phyloP scores from a whole-genome alignment of 441 rosid genomes.

The Corymbia calophylla region DNA sequence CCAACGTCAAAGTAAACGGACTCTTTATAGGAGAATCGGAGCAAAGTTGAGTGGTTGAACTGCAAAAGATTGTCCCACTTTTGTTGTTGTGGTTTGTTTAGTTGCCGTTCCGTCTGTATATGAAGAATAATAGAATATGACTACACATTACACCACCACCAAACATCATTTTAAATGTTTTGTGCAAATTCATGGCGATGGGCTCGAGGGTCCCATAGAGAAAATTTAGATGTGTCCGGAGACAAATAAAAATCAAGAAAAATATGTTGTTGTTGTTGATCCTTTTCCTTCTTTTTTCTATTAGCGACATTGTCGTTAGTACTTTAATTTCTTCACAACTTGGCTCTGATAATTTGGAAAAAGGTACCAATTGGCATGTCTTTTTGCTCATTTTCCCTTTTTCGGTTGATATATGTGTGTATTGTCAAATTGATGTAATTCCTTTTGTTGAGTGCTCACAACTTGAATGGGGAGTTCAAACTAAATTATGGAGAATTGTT shows the following conservation, averaged over 20 bases:
- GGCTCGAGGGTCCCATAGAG: neutral
- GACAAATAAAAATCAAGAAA: neutral
- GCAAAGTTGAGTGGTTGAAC: neutral
- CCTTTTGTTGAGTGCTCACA: neutral
- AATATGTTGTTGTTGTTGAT: neutral
- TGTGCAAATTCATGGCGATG: neutral
- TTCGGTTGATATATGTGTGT: neutral
- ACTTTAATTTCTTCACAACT: neutral
- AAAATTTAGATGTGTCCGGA: neutral
- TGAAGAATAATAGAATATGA: neutral
- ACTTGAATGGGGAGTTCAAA: neutral
- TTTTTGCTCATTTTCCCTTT: neutral
- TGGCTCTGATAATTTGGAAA: neutral
- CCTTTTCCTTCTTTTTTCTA: neutral
- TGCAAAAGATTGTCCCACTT: too few species aligned
- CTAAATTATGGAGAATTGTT: neutral
- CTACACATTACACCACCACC: neutral
- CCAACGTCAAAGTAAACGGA: neutral
- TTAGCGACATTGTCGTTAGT: neutral
- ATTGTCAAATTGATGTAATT: neutral
- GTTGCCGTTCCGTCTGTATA: neutral
- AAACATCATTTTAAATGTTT: neutral
- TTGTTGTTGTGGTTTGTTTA: neutral
- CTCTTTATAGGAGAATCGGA: neutral
- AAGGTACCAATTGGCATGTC: neutral